Evolutionary conservation across 2,329 filamentous ascomycete genomes (phyloP), one percentile per base, ranked within the genome.

Genomic region (Colletotrichum zoysiae): DNA sequence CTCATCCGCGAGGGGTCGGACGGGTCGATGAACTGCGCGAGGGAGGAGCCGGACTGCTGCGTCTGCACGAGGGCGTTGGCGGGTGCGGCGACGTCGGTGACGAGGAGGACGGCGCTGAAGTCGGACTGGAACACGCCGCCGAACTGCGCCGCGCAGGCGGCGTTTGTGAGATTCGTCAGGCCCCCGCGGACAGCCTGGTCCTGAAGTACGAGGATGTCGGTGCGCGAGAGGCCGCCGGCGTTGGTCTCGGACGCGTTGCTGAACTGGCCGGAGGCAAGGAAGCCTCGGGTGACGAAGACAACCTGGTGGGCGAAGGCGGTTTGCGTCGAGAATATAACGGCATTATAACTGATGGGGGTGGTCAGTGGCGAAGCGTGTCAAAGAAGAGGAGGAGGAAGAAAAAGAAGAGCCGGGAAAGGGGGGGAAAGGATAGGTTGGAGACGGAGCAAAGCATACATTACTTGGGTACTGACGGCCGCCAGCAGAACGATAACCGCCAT

Each of bases 321-420:
- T 57, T 81, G 79, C 14, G 82, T 82, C 70, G 82, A 82, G 70
- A 84, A 85, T 58, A 87, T 81, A 79, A 87, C 76, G 71, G 85
- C 81, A 84, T 88, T 87, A 83, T 86, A 87, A 76, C 86, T 86
- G 70, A 30, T 23, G 16, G 42, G 30, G 48, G 74, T 78, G 50
- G 74, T 78, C 60, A 78, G 76, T 67, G 42, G 61, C 55, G n/a
- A 42, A 20, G 50, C 35, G 14, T 35, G 42, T 33, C 38, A 42
- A 8, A 55, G 40, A 20, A 5, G 26, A 48, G 9, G 44, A 46
- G 4, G 18, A n/a, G 4, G 35, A 35, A 35, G 35, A 35, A 35
- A n/a, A 48, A 20, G 44, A 46, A 14, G 18, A n/a, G 35, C 35
- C 4, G 2, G 6, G n/a, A 23, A 20, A 23, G 9, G 2, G 5